These are phyloP conservation scores for Dichotomocladium elegans DNA, from an alignment of 371 early-diverging fungal species.

Conservation along the genomic window DNA sequence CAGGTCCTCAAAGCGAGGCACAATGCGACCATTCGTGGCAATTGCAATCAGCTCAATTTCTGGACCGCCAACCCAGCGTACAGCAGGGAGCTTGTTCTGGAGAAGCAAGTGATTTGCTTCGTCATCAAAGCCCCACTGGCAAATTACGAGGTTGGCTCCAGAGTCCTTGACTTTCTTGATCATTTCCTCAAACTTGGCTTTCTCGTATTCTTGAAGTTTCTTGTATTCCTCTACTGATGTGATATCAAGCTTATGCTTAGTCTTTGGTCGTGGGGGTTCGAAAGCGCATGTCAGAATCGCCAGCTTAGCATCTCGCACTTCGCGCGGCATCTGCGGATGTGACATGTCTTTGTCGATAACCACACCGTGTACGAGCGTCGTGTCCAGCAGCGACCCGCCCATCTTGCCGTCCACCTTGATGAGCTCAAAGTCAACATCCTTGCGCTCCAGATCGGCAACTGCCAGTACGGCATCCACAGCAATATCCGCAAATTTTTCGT, in stretches of 20 bases:
- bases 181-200: constrained; percentile 96
- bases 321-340: constrained; percentile 99
- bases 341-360: constrained; percentile 99
- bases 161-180: constrained; percentile 95
- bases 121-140: constrained; percentile 99
- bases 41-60: constrained; percentile 99
- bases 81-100: constrained; percentile 98
- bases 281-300: constrained; percentile 99
- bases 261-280: constrained; percentile 99
- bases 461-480: constrained; percentile 98
- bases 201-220: constrained; percentile 95
- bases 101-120: constrained; percentile 99
- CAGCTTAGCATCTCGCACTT: constrained; percentile 94
- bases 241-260: constrained; percentile 99
- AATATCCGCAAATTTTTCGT: constrained; percentile 95
- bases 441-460: constrained; percentile 97
- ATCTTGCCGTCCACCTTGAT: constrained; percentile 99
- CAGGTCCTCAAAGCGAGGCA: constrained; percentile 99
- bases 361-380: constrained; percentile 95
- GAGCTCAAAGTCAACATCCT: constrained; percentile 99
- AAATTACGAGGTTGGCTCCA: constrained; percentile 98
- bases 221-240: constrained; percentile 97
- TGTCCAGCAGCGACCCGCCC: constrained; percentile 94
- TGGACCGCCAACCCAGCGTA: constrained; percentile 99
- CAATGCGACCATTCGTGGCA: constrained; percentile 98